These are phyloP conservation scores for Rhipidocladum racemiflorum DNA, from an alignment of 176 grass and related monocot species.

Conservation along the genomic window DNA sequence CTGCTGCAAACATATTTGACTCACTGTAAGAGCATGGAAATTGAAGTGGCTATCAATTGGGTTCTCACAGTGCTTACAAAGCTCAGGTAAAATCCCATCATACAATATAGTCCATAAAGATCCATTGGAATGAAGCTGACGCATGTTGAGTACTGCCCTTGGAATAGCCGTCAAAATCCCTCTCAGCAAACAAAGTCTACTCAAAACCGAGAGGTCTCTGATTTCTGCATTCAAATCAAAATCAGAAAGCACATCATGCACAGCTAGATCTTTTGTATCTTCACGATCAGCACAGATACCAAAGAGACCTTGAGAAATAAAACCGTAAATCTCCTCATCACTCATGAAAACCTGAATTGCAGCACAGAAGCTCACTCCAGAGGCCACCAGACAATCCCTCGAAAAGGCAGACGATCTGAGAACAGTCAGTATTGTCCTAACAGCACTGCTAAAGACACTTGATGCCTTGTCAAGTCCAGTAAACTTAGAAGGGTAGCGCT, in stretches of 20 bases:
- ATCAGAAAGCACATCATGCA: conserved; percentile 29
- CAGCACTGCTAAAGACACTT: conserved; percentile 48
- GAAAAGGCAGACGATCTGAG: conserved; percentile 86
- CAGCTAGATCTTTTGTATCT: conserved; percentile 5
- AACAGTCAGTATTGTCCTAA: conserved; percentile 77
- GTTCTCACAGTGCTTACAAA: conserved; percentile 90
- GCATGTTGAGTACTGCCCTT: conserved; percentile 62
- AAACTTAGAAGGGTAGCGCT: conserved; percentile 76
- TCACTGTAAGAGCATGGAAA: conserved; percentile 96
- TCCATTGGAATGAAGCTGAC: conserved; percentile 38
- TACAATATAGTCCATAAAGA: conserved; percentile 79
- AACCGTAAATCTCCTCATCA: conserved; percentile 48
- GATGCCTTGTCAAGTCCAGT: conserved; percentile 49
- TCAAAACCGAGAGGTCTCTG: conserved; percentile 67
- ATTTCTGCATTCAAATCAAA: conserved; percentile 57
- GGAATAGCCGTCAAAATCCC: conserved; percentile 87
- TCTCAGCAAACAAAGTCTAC: conserved; percentile 91
- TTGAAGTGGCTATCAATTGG: conserved; percentile 95
- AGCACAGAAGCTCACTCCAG: conserved; percentile 91
- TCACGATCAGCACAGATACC: conserved; percentile 9
- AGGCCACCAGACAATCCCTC: conserved; percentile 90
- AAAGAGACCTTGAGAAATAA: conserved; percentile 78
- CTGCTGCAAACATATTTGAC: conserved; percentile 97
- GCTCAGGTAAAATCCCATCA: conserved; percentile 78
- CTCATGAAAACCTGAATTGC: conserved; percentile 78